These are phyloP conservation scores for Ramicandelaber brevisporus DNA, from an alignment of 192 early-diverging fungal genomes.

Conservation along the genomic window DNA sequence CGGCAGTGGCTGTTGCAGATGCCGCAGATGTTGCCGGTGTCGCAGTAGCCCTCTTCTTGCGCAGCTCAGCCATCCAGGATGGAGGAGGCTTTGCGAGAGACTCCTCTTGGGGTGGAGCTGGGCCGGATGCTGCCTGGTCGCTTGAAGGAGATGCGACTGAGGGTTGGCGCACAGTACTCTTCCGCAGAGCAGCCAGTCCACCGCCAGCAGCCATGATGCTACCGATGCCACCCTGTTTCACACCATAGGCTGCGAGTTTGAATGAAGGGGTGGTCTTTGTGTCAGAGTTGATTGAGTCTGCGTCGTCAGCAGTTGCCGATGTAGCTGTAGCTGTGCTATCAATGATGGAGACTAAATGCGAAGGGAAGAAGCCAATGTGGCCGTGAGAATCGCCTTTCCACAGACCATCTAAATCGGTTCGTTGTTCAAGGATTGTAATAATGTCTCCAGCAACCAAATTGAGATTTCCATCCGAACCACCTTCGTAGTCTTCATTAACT, in stretches of 20 bases:
- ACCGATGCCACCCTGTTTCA: conserved; percentile 54
- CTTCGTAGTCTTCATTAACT: conserved; percentile 46
- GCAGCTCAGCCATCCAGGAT: no score
- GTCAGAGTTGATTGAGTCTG: background rate
- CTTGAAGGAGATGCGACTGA: no score
- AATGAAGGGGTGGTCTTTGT: conserved; percentile 14
- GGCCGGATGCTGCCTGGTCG: no score
- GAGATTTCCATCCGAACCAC: conserved; percentile 30
- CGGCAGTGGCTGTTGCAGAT: no score
- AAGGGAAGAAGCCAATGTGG: conserved; percentile 44
- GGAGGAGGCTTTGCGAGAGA: no score
- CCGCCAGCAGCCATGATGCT: conserved; percentile 46
- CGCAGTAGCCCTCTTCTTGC: no score
- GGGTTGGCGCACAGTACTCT: conserved; percentile 10
- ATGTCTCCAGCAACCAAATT: conserved; percentile 35
- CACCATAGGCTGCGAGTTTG: conserved; percentile 48
- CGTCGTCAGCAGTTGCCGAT: conserved; percentile 2
- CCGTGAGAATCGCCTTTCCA: conserved; percentile 62
- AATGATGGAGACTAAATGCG: conserved; percentile 22
- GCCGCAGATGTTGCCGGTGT: no score
- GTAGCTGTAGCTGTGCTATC: conserved; percentile 7
- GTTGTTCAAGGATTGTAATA: conserved; percentile 35
- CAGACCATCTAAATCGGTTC: conserved; percentile 20
- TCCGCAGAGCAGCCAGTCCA: conserved; percentile 35
- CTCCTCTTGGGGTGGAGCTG: no score